Percentiles rank a stretch among this genome's conserved stretches.
Evolutionary conservation across 176 grass and related monocot species (phyloP).

Genomic region (Aegilops tauschii): DNA sequence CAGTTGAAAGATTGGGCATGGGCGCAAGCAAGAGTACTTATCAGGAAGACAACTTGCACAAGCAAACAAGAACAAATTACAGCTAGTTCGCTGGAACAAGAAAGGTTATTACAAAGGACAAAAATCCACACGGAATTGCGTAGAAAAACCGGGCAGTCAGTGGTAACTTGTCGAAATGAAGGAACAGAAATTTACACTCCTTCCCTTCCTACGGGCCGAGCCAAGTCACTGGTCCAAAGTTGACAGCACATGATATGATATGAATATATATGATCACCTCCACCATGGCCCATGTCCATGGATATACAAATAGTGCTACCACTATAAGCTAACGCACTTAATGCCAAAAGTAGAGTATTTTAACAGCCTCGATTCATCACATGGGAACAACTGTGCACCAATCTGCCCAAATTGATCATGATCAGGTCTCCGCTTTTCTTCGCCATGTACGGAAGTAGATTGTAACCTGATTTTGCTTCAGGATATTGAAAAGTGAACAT

Average conservation of each 20-base stretch:
- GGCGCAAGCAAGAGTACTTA: conserved; percentile 37
- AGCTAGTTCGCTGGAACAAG: conserved; percentile 37
- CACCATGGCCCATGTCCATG: neutral
- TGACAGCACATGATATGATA: neutral
- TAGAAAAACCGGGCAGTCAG: conserved; percentile 6
- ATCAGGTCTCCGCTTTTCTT: neutral
- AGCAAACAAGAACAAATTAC: conserved; percentile 23
- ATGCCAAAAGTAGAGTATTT: neutral
- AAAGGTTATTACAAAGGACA: conserved; percentile 1
- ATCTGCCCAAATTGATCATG: neutral
- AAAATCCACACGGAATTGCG: neutral
- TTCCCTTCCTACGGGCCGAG: conserved; percentile 6
- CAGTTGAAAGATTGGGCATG: conserved; percentile 25
- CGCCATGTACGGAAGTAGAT: neutral
- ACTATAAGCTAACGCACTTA: conserved; percentile 10
- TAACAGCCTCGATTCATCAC: neutral
- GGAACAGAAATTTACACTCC: neutral
- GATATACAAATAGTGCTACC: conserved; percentile 15
- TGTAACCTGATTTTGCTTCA: no score
- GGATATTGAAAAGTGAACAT: neutral
- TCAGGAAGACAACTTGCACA: conserved; percentile 41
- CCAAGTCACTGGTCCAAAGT: neutral
- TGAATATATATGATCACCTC: neutral
- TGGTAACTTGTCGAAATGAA: neutral
- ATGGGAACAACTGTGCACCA: neutral